Evolutionary conservation across 768 basidiomycete genomes (phyloP), one percentile per base, ranked within the genome.

Genomic region (Rhizopogon roseolus): DNA sequence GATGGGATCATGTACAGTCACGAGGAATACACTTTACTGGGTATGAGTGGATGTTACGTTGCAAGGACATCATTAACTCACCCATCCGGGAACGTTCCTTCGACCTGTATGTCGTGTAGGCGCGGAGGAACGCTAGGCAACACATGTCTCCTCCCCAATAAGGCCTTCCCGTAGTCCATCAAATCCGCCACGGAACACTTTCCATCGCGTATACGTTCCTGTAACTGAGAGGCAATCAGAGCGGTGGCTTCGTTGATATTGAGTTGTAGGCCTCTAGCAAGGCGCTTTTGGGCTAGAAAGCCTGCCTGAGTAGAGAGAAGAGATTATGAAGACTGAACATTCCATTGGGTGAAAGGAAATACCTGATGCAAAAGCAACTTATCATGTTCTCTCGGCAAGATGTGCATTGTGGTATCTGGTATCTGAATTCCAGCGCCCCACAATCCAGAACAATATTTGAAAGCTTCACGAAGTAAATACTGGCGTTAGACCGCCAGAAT

Each of bases 141-240:
- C 40, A 98, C 96, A 71, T 98, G 96, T 45, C 91, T 73, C 29
- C 92, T 76, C 2, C 96, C n/a, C n/a, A n/a, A n/a, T n/a, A n/a
- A n/a, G n/a, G n/a, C n/a, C n/a, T n/a, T n/a, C n/a, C n/a, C 97
- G 61, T 90, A 76, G 46, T 92, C 84, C 95, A 96, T 96, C n/a
- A 99, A 73, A 57, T 98, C 82, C 0, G 91, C 80, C n/a, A n/a
- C n/a, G n/a, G n/a, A n/a, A n/a, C n/a, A n/a, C n/a, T n/a, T n/a
- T n/a, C n/a, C n/a, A n/a, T n/a, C n/a, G n/a, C n/a, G n/a, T n/a
- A n/a, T 96, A 45, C 84, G 82, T 68, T 98, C 96, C 62, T 98
- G 97, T 1, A 98, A 80, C 61, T 92, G 89, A n/a, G 83, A 84
- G 2, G 93, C 86, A 58, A 99, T 93, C 8, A 99, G 80, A 2